Conservation (phyloP, 371 early-diverging fungal species). For the Paraphysoderma sedebokerense region DNA sequence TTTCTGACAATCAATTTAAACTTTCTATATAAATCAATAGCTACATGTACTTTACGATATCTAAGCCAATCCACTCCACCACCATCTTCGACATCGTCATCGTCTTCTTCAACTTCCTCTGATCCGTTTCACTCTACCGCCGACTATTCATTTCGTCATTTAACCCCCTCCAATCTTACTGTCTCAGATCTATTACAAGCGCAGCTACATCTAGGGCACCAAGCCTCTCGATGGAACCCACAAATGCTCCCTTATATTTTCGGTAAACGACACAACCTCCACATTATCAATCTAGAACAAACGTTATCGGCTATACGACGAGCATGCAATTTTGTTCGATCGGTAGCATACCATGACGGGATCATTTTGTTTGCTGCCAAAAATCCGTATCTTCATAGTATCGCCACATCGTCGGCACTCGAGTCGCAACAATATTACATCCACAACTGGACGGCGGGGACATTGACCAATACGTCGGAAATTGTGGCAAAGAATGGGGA, state of each 20-base stretch:
- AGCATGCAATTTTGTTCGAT: slow-evolving; percentile 53
- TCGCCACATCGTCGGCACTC: slow-evolving; percentile 67
- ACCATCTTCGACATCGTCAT: no score
- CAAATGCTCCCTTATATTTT: slow-evolving; percentile 70
- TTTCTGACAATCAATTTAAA: no score
- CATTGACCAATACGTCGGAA: slow-evolving; percentile 68
- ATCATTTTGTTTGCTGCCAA: slow-evolving; percentile 81
- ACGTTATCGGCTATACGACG: slow-evolving; percentile 75
- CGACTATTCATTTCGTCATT: no score
- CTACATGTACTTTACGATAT: no score
- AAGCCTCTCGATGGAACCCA: slow-evolving; percentile 57
- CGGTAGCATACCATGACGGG: slow-evolving; percentile 62
- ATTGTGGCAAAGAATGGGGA: slow-evolving; percentile 31
- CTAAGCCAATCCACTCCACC: no score
- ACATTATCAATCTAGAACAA: slow-evolving; percentile 87
- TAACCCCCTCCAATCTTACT: slow-evolving; percentile 16
- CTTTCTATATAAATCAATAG: no score
- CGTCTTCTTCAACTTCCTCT: no score
- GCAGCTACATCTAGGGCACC: slow-evolving; percentile 83
- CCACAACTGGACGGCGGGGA: slow-evolving; percentile 75
- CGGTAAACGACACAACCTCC: slow-evolving; percentile 78
- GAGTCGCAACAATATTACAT: slow-evolving; percentile 62
- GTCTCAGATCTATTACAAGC: slow-evolving; percentile 63
- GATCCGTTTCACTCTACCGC: no score
- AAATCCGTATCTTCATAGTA: slow-evolving; percentile 38